Conservation (phyloP, 2,329 filamentous ascomycete species). For the Clathrospora elynae region DNA sequence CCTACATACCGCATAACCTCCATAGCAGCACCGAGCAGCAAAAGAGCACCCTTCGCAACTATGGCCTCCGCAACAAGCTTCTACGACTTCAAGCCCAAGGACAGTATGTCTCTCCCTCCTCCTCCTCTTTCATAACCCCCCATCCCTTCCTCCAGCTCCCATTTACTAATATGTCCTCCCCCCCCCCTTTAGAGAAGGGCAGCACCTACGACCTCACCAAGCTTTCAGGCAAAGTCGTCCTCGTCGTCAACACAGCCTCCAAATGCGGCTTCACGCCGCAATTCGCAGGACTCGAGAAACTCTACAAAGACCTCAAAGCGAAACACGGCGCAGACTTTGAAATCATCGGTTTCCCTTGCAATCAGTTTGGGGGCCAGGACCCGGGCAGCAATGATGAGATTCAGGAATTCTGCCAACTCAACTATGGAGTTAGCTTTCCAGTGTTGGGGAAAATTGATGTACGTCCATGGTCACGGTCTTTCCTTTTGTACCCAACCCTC, state of each 20-base stretch:
- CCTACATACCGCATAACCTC: not conserved
- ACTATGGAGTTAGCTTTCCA: conserved; percentile 93
- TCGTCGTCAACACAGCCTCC: conserved; percentile 96
- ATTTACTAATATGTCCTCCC: not conserved
- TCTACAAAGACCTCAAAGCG: conserved; percentile 77
- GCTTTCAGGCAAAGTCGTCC: conserved; percentile 89
- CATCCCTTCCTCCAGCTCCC: not conserved
- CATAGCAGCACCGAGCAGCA: not conserved
- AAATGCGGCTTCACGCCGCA: conserved; percentile 99
- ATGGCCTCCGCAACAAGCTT: conserved; percentile 75
- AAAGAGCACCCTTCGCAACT: conserved; percentile 30
- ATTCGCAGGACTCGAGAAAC: conserved; percentile 85
- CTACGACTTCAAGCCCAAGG: conserved; percentile 82
- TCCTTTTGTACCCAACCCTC: conserved; percentile 6
- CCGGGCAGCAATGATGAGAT: conserved; percentile 73
- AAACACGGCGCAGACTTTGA: conserved; percentile 77
- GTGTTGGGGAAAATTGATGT: conserved; percentile 92
- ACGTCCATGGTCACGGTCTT: conserved; percentile 1
- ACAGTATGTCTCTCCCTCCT: conserved; percentile 64
- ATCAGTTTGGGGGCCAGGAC: conserved; percentile 93
- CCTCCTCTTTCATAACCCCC: not conserved
- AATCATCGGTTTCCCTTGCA: conserved; percentile 96
- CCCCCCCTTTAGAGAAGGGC: conserved; percentile 68
- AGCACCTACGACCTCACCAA: conserved; percentile 69
- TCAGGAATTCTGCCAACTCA: conserved; percentile 78